These are phyloP conservation scores for Fusarium aywerte DNA, from an alignment of 2,329 filamentous ascomycete species.

Conservation along the genomic window DNA sequence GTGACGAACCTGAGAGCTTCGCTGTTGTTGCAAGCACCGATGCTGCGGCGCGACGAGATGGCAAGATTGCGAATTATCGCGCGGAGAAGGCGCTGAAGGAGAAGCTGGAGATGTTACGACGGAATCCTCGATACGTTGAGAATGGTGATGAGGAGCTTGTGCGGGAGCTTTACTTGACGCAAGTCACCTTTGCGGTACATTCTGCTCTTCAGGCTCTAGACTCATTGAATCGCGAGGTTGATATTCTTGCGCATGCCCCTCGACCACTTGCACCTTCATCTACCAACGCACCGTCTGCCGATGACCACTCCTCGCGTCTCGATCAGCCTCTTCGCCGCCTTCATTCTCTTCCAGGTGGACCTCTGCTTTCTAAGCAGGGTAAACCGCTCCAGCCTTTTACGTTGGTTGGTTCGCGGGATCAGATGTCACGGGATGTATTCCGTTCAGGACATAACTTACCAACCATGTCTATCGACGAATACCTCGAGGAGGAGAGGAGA, in stretches of 20 bases:
- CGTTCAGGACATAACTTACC: conserved; percentile 90
- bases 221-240: conserved; percentile 82
- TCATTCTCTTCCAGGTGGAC: conserved; percentile 66
- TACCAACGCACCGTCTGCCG: conserved; percentile 56
- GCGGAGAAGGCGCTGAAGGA: conserved; percentile 87
- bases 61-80: conserved; percentile 86
- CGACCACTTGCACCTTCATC: conserved; percentile 60
- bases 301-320: conserved; percentile 73
- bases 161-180: conserved; percentile 80
- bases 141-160: conserved; percentile 85
- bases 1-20: conserved; percentile 77
- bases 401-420: conserved; percentile 78
- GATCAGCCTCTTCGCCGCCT: conserved; percentile 71
- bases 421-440: conserved; percentile 84
- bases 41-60: conserved; percentile 76
- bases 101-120: conserved; percentile 72
- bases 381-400: conserved; percentile 94
- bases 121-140: conserved; percentile 63
- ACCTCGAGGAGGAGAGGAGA: conserved; percentile 87
- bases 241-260: conserved; percentile 82
- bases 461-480: conserved; percentile 98
- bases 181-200: conserved; percentile 78
- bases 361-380: conserved; percentile 80
- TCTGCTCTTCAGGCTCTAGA: conserved; percentile 89
- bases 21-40: conserved; percentile 72